phyloP scores from a whole-genome alignment of 257 asterid genomes.

The Ligustrum vulgare region DNA sequence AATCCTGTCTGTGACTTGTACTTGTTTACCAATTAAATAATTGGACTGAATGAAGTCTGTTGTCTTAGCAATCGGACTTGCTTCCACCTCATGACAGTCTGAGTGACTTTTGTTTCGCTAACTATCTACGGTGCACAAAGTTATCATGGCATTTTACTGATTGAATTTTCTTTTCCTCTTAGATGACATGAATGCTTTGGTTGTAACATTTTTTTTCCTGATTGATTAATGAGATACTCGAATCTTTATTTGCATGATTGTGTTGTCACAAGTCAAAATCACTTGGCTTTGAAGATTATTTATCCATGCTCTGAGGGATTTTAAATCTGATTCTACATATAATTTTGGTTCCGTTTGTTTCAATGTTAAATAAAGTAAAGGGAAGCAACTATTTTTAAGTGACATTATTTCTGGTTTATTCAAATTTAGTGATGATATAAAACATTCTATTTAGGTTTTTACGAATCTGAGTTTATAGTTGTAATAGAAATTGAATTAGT shows the following conservation, averaged over 20 bases:
- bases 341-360: background rate
- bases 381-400: background rate
- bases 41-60: background rate
- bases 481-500: background rate
- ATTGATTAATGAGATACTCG: background rate
- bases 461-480: background rate
- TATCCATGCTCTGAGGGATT: background rate
- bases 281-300: background rate
- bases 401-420: background rate
- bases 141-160: background rate
- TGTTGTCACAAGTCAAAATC: background rate
- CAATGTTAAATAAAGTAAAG: background rate
- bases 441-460: background rate
- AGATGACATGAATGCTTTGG: background rate
- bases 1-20: background rate
- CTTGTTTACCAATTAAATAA: background rate
- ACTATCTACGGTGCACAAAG: background rate
- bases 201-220: background rate
- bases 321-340: background rate
- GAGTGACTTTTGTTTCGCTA: background rate
- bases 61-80: background rate
- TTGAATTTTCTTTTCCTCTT: background rate
- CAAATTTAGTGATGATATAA: background rate
- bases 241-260: background rate
- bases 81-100: background rate